Evolutionary conservation across 306 rosid genomes (phyloP).

Genomic region (Vachellia pachyceras): DNA sequence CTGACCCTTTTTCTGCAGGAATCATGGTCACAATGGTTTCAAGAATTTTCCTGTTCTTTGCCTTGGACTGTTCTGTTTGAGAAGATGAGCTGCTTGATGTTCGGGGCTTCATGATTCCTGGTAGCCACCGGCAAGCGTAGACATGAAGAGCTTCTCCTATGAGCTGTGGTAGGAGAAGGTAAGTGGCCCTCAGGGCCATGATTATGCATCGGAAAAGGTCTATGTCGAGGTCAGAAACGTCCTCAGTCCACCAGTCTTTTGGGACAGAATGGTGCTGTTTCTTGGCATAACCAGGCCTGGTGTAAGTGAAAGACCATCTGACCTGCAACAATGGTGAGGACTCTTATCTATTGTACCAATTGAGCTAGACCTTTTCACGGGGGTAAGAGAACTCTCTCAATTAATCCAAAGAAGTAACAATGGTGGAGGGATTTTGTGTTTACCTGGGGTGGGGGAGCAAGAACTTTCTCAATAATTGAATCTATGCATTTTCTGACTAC

Average conservation of each 20-base stretch:
- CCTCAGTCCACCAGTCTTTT: conserved; percentile 99
- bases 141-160: conserved; percentile 97
- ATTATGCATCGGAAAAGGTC: conserved; percentile 83
- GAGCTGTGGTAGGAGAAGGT: conserved; percentile 75
- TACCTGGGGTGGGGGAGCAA: conserved; percentile 79
- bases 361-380: not conserved
- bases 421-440: conserved; percentile 13
- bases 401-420: not conserved
- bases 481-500: conserved; percentile 83
- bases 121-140: conserved; percentile 81
- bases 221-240: conserved; percentile 78
- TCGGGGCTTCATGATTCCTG: conserved; percentile 55
- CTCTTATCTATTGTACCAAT: not conserved
- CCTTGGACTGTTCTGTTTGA: conserved; percentile 55
- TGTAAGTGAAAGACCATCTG: conserved; percentile 92
- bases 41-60: conserved; percentile 57
- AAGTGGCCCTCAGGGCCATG: conserved; percentile 71
- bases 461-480: conserved; percentile 80
- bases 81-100: conserved; percentile 49
- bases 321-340: conserved; percentile 57
- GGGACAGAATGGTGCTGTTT: conserved; percentile 83
- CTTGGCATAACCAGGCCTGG: conserved; percentile 86
- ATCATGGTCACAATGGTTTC: conserved; percentile 82
- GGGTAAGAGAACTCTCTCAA: not conserved
- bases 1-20: conserved; percentile 82